Conservation (phyloP, 441 rosid genomes). For the Populus hybrid region DNA sequence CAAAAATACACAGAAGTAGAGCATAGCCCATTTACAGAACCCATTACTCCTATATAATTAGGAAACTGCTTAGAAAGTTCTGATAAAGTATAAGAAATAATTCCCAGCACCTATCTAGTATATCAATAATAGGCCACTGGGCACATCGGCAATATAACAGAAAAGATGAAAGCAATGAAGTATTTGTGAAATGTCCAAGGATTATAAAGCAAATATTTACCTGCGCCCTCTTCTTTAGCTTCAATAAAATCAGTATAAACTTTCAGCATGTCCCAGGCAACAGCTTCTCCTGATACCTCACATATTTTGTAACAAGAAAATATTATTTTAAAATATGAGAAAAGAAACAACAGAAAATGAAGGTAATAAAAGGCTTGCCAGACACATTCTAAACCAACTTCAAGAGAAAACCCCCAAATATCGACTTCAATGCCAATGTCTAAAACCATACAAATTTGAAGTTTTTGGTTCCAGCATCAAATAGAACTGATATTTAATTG, state of each 20-base stretch:
- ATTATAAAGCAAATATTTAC: conserved; percentile 41
- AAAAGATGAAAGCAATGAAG: neutral
- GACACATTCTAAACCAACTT: neutral
- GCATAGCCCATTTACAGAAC: neutral
- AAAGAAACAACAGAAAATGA: neutral
- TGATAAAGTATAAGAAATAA: neutral
- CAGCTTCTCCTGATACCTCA: conserved; percentile 62
- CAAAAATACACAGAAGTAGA: neutral
- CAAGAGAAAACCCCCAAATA: no score
- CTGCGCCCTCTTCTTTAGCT: conserved; percentile 72
- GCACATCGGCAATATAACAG: neutral
- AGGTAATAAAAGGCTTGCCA: neutral
- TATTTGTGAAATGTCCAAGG: conserved; percentile 5
- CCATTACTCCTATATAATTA: neutral
- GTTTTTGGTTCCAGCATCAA: no score
- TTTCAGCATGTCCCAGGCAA: conserved; percentile 94
- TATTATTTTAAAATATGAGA: neutral
- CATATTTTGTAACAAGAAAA: conserved; percentile 16
- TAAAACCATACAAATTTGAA: no score
- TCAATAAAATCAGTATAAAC: conserved; percentile 80
- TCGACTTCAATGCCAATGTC: no score
- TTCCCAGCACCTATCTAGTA: neutral
- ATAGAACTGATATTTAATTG: no score
- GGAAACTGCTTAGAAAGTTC: neutral
- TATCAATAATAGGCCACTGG: neutral